Evolutionary conservation across 352 stramenopile genomes (phyloP), one percentile per base, ranked within the genome.

Genomic region (Phytopythium helicoides): DNA sequence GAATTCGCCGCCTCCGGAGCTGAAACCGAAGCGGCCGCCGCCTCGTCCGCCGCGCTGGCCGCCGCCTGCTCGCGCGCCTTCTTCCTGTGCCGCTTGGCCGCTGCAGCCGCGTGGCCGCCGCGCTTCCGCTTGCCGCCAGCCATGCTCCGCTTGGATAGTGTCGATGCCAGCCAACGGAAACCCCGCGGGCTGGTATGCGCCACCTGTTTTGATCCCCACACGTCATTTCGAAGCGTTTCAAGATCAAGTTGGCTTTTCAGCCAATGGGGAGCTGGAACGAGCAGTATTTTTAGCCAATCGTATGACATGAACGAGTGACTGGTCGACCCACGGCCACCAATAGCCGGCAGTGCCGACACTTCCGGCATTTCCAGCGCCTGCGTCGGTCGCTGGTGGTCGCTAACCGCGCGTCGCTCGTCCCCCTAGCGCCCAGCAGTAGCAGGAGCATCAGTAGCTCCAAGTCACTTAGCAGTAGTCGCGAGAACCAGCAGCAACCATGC

Each of bases 61-160:
- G 25, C 44, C 26, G 67, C 54, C 10, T 40, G 19, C 18, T 47
- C 57, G 58, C 69, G 68, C 26, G 53, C 55, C 69, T 86, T 85
- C 62, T 87, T 87, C 37, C 66, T 76, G 34, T 69, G 59, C 57
- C 67, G 65, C 44, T 80, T 80, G 18, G 58, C 62, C 47, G 71
- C 71, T 34, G 64, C 54, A 16, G 66, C 53, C 3, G 40, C 56
- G 41, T 61, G 56, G 15, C 63, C 64, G 23, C 64, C 47, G 48
- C 68, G 63, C 55, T 87, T 89, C 45, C 80, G 64, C 65, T 90
- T 90, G 71, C 78, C 86, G 51, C 47, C 68, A 44, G 66, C 75
- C 76, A 88, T 66, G 21, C 35, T 55, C 3, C 12, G 6, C 36
- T 39, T 21, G 36, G 15, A 8, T 9, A 40, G 33, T 28, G 18